Conservation (phyloP, 805 yeast species). For the Wickerhamiella australiensis region DNA sequence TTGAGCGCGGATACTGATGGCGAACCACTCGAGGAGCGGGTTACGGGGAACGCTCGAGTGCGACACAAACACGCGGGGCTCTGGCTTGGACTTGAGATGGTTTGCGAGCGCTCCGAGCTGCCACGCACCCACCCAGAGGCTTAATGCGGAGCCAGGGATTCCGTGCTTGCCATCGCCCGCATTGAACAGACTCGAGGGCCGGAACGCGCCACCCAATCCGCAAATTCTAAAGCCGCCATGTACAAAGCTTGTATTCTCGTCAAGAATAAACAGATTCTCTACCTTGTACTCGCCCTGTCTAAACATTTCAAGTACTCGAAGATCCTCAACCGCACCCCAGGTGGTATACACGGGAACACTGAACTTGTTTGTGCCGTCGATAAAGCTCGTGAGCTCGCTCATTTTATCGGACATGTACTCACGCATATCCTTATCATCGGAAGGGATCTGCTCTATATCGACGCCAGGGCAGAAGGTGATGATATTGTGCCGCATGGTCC, state of each 20-base stretch:
- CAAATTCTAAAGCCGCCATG: conserved; percentile 43
- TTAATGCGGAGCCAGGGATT: conserved; percentile 53
- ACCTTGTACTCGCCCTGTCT: conserved; percentile 41
- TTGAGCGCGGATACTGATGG: conserved; percentile 55
- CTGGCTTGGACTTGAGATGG: conserved; percentile 33
- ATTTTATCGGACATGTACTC: conserved; percentile 31
- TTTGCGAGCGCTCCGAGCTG: conserved; percentile 57
- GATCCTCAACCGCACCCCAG: conserved; percentile 69
- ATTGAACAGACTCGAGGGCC: conserved; percentile 56
- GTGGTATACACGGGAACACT: conserved; percentile 61
- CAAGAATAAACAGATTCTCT: conserved; percentile 49
- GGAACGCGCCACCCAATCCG: conserved; percentile 63
- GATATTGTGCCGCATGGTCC: conserved; percentile 45
- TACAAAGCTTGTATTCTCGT: conserved; percentile 41
- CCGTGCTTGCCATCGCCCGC: conserved; percentile 40
- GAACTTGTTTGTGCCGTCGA: conserved; percentile 34
- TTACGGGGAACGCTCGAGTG: conserved; percentile 64
- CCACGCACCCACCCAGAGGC: conserved; percentile 59
- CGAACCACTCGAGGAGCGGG: conserved; percentile 54
- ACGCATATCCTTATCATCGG: conserved; percentile 38
- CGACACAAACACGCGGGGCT: conserved; percentile 44
- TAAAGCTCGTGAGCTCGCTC: conserved; percentile 41
- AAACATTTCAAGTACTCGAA: conserved; percentile 51
- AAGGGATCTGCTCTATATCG: conserved; percentile 37
- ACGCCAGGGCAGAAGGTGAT: conserved; percentile 55